Conservation (phyloP, 1,284 basidiomycete genomes). For the Mycena sp. region DNA sequence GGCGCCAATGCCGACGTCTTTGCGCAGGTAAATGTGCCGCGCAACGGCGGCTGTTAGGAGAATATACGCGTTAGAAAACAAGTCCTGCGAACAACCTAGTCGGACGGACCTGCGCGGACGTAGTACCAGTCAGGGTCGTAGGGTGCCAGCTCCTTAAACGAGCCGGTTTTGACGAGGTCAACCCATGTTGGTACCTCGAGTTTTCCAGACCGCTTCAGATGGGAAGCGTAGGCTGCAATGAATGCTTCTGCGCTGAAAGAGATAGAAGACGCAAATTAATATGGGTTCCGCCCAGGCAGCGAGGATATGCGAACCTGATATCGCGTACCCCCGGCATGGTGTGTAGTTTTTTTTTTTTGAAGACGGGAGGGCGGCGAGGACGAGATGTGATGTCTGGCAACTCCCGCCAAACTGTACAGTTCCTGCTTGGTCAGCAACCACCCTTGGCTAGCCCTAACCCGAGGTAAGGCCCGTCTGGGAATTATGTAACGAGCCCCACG, state of each 20-base stretch:
- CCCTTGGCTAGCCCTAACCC: no score
- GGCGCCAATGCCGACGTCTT: slow-evolving; percentile 97
- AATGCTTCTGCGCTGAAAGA: slow-evolving; percentile 83
- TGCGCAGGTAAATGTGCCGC: slow-evolving; percentile 99
- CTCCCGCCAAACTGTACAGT: no score
- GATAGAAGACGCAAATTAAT: slow-evolving; percentile 30
- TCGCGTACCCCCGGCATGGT: slow-evolving; percentile 95
- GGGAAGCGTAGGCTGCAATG: slow-evolving; percentile 92
- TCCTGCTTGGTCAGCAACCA: no score
- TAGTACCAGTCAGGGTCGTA: slow-evolving; percentile 99
- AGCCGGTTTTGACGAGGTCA: slow-evolving; percentile 98
- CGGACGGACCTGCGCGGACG: slow-evolving; percentile 88
- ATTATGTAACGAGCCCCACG: no score
- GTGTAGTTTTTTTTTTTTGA: slow-evolving; percentile 52
- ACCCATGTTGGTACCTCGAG: slow-evolving; percentile 99
- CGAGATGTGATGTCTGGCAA: no score
- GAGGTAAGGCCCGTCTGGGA: no score
- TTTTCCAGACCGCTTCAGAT: slow-evolving; percentile 96
- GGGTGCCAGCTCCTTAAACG: slow-evolving; percentile 98
- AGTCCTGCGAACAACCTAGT: slow-evolving; percentile 1
- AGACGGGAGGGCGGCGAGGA: slow-evolving; percentile 49
- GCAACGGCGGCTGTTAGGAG: slow-evolving; percentile 88
- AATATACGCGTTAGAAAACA: not conserved
- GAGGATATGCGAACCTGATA: slow-evolving; percentile 71
- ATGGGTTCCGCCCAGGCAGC: not conserved